These are phyloP conservation scores for Neopestalotiopsis sp. DNA, from an alignment of 2,329 filamentous ascomycete genomes.

Conservation along the genomic window DNA sequence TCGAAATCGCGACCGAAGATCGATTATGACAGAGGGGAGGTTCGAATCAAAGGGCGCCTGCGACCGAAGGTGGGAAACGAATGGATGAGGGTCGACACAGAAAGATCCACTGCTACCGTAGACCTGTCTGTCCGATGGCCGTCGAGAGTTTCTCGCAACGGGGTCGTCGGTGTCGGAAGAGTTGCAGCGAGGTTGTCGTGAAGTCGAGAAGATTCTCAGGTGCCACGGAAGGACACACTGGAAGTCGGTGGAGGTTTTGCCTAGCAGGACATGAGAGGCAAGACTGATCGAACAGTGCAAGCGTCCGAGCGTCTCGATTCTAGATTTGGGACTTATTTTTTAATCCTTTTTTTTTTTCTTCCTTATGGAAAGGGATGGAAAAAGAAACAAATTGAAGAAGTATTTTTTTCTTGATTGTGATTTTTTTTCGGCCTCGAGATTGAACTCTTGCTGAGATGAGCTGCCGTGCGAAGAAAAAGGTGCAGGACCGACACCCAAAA, in stretches of 20 bases:
- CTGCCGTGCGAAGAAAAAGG: background rate
- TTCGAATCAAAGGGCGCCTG: slow-evolving; percentile 61
- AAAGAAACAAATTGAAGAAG: slow-evolving; percentile 11
- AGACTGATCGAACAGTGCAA: slow-evolving; percentile 7
- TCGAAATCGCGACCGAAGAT: background rate
- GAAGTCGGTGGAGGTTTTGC: slow-evolving; percentile 24
- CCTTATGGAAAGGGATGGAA: slow-evolving; percentile 16
- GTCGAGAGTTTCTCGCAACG: slow-evolving; percentile 35
- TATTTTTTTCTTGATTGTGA: slow-evolving; percentile 9
- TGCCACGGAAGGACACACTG: slow-evolving; percentile 29
- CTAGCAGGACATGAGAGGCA: slow-evolving; percentile 23
- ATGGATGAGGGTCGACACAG: slow-evolving; percentile 42
- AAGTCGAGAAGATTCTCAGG: slow-evolving; percentile 29
- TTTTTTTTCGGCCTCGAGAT: slow-evolving; percentile 1
- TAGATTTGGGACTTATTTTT: slow-evolving; percentile 4
- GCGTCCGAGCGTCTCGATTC: slow-evolving; percentile 11
- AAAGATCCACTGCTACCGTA: slow-evolving; percentile 54
- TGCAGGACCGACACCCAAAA: slow-evolving; percentile 10
- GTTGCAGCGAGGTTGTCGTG: slow-evolving; percentile 16
- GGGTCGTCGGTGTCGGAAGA: slow-evolving; percentile 23
- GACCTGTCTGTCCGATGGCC: slow-evolving; percentile 29
- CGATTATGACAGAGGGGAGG: slow-evolving; percentile 21
- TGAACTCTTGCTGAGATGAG: background rate
- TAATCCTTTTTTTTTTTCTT: background rate
- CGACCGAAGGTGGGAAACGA: slow-evolving; percentile 53